Evolutionary conservation across 129 eudicot species (phyloP).

Genomic region (Oenanthe sinensis): DNA sequence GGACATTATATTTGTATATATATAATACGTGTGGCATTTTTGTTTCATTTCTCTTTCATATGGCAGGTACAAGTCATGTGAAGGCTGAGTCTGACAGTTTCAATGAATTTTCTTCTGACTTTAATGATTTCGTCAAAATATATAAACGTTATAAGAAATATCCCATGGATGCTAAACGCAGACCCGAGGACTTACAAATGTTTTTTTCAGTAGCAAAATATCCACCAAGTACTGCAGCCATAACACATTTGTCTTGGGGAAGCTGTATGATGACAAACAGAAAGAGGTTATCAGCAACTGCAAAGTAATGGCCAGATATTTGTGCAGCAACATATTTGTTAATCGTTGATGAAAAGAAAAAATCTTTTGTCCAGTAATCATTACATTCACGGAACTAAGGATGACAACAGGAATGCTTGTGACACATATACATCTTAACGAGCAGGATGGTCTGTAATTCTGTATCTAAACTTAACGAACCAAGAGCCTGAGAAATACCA

Average conservation of each 20-base stretch:
- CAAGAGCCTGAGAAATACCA: not conserved
- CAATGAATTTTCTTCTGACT: too few species aligned
- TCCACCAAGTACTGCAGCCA: conserved; percentile 95
- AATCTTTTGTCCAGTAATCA: not conserved
- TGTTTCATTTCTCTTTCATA: not conserved
- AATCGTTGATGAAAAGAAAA: not conserved
- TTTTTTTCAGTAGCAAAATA: conserved; percentile 68
- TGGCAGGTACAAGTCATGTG: not conserved
- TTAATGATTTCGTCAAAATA: not conserved
- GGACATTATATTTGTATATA: not conserved
- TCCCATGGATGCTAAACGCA: not conserved
- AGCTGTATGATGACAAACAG: conserved; percentile 41
- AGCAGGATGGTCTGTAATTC: not conserved
- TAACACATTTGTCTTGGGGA: conserved; percentile 87
- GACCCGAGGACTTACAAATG: conserved; percentile 50
- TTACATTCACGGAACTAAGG: not conserved
- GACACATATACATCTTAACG: not conserved
- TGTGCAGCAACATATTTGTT: not conserved
- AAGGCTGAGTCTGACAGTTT: not conserved
- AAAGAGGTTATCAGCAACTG: not conserved
- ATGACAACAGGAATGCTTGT: not conserved
- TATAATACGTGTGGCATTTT: not conserved
- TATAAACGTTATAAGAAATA: not conserved
- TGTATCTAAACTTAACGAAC: not conserved
- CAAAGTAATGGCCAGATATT: not conserved